Percentiles rank a stretch among this genome's conserved stretches.
phyloP scores from a whole-genome alignment of 1,139 yeast genomes.

The Debaryomyces subglobosus region DNA sequence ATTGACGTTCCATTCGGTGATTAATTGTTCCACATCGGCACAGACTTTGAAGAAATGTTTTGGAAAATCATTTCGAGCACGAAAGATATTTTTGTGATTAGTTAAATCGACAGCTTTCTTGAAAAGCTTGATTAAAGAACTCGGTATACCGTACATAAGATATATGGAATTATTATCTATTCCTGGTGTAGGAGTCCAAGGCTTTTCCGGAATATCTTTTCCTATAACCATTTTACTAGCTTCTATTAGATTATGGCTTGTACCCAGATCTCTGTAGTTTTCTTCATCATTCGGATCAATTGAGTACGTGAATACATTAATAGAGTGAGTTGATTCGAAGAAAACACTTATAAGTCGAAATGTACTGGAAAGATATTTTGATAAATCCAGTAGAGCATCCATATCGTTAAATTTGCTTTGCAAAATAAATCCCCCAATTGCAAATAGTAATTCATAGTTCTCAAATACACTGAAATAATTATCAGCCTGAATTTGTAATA shows the following conservation, averaged over 20 bases:
- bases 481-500: constrained; percentile 44
- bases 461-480: constrained; percentile 43
- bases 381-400: constrained; percentile 17
- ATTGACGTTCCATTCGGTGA: constrained; percentile 48
- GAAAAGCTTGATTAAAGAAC: constrained; percentile 46
- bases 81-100: constrained; percentile 55
- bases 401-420: constrained; percentile 23
- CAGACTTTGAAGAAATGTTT: constrained; percentile 58
- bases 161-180: constrained; percentile 32
- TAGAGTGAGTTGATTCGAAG: constrained; percentile 44
- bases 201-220: neutral
- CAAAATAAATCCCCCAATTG: constrained; percentile 44
- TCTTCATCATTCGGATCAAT: constrained; percentile 34
- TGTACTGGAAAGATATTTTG: constrained; percentile 28
- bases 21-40: constrained; percentile 55
- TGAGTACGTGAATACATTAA: constrained; percentile 42
- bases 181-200: neutral
- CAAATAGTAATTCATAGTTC: constrained; percentile 45
- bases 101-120: constrained; percentile 50
- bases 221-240: constrained; percentile 1
- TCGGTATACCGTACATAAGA: constrained; percentile 53
- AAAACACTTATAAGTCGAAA: constrained; percentile 35
- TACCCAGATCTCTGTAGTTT: constrained; percentile 40
- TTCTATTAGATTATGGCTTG: constrained; percentile 35
- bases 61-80: constrained; percentile 47